These are phyloP conservation scores for Paraglomus brasilianum DNA, from an alignment of 192 early-diverging fungal genomes.

Conservation along the genomic window DNA sequence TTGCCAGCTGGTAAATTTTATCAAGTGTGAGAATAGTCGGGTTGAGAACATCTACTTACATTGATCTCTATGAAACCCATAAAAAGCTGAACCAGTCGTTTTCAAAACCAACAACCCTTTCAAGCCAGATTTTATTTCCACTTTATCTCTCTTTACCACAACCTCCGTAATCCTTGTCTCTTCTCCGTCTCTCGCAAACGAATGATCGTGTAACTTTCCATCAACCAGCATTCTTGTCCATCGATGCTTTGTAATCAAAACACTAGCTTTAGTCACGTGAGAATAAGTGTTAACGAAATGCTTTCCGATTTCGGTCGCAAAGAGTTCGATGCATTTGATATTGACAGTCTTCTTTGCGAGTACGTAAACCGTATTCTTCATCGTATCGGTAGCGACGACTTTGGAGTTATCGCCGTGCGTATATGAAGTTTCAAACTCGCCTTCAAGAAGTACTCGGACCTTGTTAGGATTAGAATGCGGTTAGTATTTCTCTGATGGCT, in stretches of 20 bases:
- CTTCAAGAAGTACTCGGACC: conserved; percentile 43
- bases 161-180: conserved; percentile 65
- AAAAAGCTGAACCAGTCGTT: conserved; percentile 80
- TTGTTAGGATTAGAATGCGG: conserved; percentile 1
- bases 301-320: conserved; percentile 64
- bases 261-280: conserved; percentile 62
- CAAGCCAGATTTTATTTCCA: conserved; percentile 64
- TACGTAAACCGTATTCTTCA: conserved; percentile 77
- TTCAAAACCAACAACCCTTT: conserved; percentile 74
- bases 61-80: conserved; percentile 69
- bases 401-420: conserved; percentile 76
- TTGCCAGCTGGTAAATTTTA: background rate
- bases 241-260: conserved; percentile 69
- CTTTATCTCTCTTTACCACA: conserved; percentile 40
- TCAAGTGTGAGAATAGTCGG: background rate
- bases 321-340: conserved; percentile 71
- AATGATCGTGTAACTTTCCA: conserved; percentile 64
- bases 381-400: conserved; percentile 73
- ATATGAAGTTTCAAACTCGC: conserved; percentile 61
- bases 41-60: conserved; percentile 18
- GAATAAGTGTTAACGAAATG: conserved; percentile 73
- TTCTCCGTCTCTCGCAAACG: conserved; percentile 70
- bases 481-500: background rate
- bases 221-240: conserved; percentile 71
- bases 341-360: conserved; percentile 68